Percentiles rank a stretch among this genome's conserved stretches.
These are phyloP conservation scores for Tylopilus sp. DNA, from an alignment of 768 basidiomycete species.

Conservation along the genomic window DNA sequence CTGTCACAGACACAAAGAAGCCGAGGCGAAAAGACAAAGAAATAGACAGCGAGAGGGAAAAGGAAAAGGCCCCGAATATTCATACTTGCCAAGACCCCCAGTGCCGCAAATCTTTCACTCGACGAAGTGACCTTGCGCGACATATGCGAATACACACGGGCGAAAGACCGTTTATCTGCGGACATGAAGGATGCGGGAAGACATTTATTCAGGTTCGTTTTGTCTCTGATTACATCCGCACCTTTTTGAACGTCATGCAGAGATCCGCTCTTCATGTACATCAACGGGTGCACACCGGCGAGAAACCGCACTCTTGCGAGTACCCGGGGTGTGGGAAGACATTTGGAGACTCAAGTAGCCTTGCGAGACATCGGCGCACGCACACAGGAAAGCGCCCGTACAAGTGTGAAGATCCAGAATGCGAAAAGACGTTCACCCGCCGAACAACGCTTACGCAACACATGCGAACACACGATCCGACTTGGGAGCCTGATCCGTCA, in stretches of 20 bases:
- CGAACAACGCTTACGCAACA: slow-evolving; percentile 82
- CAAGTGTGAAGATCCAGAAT: slow-evolving; percentile 78
- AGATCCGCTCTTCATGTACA: slow-evolving; percentile 90
- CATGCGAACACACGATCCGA: slow-evolving; percentile 84
- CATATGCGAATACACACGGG: slow-evolving; percentile 91
- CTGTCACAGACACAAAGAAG: slow-evolving; percentile 23
- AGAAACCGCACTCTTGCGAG: slow-evolving; percentile 89
- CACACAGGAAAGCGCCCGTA: slow-evolving; percentile 86
- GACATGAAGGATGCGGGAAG: slow-evolving; percentile 73
- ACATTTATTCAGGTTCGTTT: slow-evolving; percentile 81
- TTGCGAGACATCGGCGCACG: slow-evolving; percentile 87
- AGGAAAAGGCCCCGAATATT: slow-evolving; percentile 43
- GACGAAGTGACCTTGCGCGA: slow-evolving; percentile 78
- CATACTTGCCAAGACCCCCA: slow-evolving; percentile 70
- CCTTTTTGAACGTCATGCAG: slow-evolving; percentile 37
- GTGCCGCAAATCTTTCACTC: slow-evolving; percentile 78
- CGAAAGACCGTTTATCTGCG: slow-evolving; percentile 80
- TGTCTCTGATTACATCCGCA: background rate
- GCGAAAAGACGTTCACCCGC: slow-evolving; percentile 86
- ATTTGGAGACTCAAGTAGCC: slow-evolving; percentile 88
- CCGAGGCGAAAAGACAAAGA: slow-evolving; percentile 24
- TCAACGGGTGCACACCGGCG: slow-evolving; percentile 85
- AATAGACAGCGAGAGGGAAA: slow-evolving; percentile 33
- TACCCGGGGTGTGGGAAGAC: slow-evolving; percentile 85
- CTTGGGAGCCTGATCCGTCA: slow-evolving; percentile 81